Base-by-base conservation (phyloP, 768 basidiomycete species). In the Lactarius psammicola region DNA sequence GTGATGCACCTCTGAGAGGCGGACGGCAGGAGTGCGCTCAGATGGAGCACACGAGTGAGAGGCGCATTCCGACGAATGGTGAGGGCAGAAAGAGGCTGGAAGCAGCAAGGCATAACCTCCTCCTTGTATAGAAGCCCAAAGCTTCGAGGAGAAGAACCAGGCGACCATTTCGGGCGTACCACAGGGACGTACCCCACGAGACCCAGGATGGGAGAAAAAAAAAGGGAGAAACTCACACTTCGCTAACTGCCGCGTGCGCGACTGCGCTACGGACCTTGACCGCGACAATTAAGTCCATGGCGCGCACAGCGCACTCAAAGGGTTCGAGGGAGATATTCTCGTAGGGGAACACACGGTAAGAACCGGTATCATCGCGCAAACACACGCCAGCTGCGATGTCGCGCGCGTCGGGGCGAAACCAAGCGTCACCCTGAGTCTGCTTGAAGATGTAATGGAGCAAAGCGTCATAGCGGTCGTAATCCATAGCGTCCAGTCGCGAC, bases 261-360 rank as follows among this genome's bases (percentile, higher is more conserved):
- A 80, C 78, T 2, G 81, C 82, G 69, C 78, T 80, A 38, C 82
- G 75, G 56, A 83, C 76, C 62, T 85, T 84, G 65, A 85, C 81
- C 1, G 81, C 82, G 53, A 85, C 84, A 63, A 83, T 79, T 28
- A 85, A 82, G 72, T 85, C 85, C 60, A 86, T 73, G 2, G 79
- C 76, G 17, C 78, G 76, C 58, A 86, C 77, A 17, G 85, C 84
- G 6, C 78, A 76, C 75, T 84, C 84, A 72, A 86, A 86, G 0
- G 81, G 81, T 70, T 80, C 81, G 66, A 86, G 78, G 4, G 78
- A 80, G 65, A 81, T 75, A 71, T 81, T 76, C 66, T 84, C 80
- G 66, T 84, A 83, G 1, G 85, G 84, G 70, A 84, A 86, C 33
- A 84, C 83, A 61, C 85, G 80, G 67, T 81, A 84, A 30, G 77